Evolutionary conservation across 768 basidiomycete species (phyloP).

Genomic region (Coprinopsis sp.): DNA sequence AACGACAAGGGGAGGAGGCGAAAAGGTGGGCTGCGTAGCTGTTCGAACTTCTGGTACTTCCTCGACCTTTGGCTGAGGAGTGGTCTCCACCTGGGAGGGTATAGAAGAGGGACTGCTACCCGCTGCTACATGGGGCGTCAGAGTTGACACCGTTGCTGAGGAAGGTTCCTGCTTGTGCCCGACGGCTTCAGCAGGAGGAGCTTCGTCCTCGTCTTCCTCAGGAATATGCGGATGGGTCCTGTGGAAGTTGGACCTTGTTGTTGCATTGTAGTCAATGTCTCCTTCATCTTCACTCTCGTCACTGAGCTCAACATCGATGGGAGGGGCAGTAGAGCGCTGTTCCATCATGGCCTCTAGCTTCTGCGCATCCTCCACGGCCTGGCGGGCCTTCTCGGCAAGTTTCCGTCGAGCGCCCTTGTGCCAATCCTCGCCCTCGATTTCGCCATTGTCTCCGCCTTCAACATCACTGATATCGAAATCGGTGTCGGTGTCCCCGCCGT

Average conservation of each 20-base stretch:
- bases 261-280: slow-evolving; percentile 35
- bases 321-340: slow-evolving; percentile 40
- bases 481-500: slow-evolving; percentile 50
- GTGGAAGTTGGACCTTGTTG: slow-evolving; percentile 31
- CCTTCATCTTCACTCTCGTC: slow-evolving; percentile 75
- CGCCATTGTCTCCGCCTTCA: slow-evolving; percentile 35
- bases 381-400: slow-evolving; percentile 65
- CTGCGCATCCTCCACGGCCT: slow-evolving; percentile 55
- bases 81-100: background rate
- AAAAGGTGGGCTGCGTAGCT: slow-evolving; percentile 9
- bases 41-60: background rate
- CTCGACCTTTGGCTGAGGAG: background rate
- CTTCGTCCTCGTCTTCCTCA: slow-evolving; percentile 64
- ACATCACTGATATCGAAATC: slow-evolving; percentile 45
- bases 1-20: background rate
- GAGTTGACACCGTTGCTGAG: background rate
- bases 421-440: slow-evolving; percentile 46
- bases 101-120: background rate
- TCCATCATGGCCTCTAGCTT: slow-evolving; percentile 40
- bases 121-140: slow-evolving; percentile 5
- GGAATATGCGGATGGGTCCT: slow-evolving; percentile 57
- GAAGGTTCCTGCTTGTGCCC: slow-evolving; percentile 19
- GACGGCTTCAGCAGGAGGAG: slow-evolving; percentile 14
- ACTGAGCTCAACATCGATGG: slow-evolving; percentile 71
- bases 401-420: slow-evolving; percentile 61